phyloP scores from a whole-genome alignment of 2,329 filamentous ascomycete species.

The Anthostomella pinea region DNA sequence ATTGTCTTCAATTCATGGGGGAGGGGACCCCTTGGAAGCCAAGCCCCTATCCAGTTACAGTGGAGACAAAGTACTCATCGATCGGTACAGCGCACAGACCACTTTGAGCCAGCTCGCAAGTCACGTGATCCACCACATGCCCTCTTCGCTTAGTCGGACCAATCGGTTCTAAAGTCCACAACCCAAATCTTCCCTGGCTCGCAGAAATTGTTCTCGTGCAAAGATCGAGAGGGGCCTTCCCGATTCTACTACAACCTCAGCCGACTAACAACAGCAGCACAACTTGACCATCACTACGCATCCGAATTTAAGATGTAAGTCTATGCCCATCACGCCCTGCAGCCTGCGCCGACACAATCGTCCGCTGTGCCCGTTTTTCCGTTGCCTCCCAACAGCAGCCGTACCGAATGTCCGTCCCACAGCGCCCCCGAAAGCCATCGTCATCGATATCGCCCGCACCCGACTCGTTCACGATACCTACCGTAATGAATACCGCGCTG shows the following conservation, averaged over 20 bases:
- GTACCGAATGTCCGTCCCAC: conserved; percentile 1
- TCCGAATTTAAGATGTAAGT: conserved; percentile 34
- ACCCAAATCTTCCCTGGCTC: conserved; percentile 14
- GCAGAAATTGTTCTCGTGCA: conserved; percentile 22
- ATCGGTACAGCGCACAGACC: too few relatives aligned
- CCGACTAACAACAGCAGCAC: conserved; percentile 31
- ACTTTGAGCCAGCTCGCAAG: too few relatives aligned
- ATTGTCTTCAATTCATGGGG: too few relatives aligned
- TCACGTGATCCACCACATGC: conserved; percentile 24
- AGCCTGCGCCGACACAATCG: background rate
- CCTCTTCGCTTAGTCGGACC: conserved; percentile 31
- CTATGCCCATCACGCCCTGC: background rate
- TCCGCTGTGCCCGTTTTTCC: background rate
- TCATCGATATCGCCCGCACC: conserved; percentile 6
- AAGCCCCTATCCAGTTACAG: too few relatives aligned
- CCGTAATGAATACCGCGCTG: background rate
- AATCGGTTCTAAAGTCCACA: conserved; percentile 26
- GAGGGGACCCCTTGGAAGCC: too few relatives aligned
- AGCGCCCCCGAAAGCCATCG: background rate
- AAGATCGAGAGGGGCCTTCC: conserved; percentile 18
- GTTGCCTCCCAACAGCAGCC: conserved; percentile 1
- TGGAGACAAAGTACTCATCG: too few relatives aligned
- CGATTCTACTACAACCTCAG: conserved; percentile 26
- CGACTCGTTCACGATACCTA: background rate
- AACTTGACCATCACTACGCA: conserved; percentile 27